Evolutionary conservation across 164 flowering plant genomes (phyloP), one percentile per base, ranked within the genome.

Genomic region (Stephania yunnanensis): DNA sequence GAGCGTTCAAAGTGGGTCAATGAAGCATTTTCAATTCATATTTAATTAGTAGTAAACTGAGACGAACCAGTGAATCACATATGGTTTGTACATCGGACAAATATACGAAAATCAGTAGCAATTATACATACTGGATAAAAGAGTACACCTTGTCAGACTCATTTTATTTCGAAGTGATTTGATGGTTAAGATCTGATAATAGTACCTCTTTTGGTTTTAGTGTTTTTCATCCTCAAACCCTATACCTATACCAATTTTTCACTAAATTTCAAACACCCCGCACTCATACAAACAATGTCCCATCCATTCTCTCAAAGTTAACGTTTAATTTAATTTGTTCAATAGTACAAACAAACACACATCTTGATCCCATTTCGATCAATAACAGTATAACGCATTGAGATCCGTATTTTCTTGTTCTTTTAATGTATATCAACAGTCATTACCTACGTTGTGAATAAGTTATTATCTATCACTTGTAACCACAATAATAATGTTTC

Each of bases 161-260:
- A 12, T 48, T 48, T 3, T 55, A 7, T 15, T 72, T 55, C 30
- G 22, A 22, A 1, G 13, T 72, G 85, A 83, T 83, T 80, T 83
- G 81, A 83, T 80, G 83, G 78, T 78, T 77, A 76, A 78, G 81
- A 75, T 76, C 12, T 83, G 50, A 74, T 78, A 71, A 36, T 36
- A 74, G 46, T 75, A 36, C 46, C 64, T 44, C 22, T 13, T 36
- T 36, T 36, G 42, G 1, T 46, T 68, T 48, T 72, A 74, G 50
- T 68, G 67, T 46, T 65, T 8, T 55, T 63, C 50, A 25, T 20
- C 50, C 74, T 64, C 36, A 74, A 81, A 73, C 70, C 83, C 78
- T 69, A 52, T 74, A 75, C 67, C 5, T 15, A 46, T 29, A 22
- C 1, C 7, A 11, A 50, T 48, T 30, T 15, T 5, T 36, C 42